These are phyloP conservation scores for Hortaea sp. DNA, from an alignment of 2,329 filamentous ascomycete genomes.

Conservation along the genomic window DNA sequence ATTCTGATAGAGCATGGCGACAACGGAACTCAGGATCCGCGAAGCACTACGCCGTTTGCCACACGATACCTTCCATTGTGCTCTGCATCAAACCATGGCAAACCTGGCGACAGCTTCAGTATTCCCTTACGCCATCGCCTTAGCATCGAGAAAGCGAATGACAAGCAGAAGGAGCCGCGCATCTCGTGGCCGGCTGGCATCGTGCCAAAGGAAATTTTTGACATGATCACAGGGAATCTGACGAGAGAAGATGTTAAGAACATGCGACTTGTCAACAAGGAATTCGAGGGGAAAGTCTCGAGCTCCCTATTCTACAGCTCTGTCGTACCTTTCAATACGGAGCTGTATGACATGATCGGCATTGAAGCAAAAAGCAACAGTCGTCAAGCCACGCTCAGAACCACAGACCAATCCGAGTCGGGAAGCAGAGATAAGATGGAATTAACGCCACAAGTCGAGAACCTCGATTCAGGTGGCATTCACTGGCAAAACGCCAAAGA, in stretches of 20 bases:
- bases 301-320: conserved; percentile 51
- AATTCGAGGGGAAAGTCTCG: conserved; percentile 50
- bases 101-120: conserved; percentile 8
- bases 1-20: conserved; percentile 10
- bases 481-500: conserved; percentile 32
- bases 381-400: conserved; percentile 4
- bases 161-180: not conserved
- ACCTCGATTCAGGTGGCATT: conserved; percentile 7
- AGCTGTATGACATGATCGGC: conserved; percentile 48
- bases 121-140: conserved; percentile 11
- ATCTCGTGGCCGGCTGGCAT: conserved; percentile 29
- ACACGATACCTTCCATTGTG: conserved; percentile 15
- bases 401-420: conserved; percentile 10
- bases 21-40: not conserved
- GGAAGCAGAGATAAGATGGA: not conserved
- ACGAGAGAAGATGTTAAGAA: conserved; percentile 49
- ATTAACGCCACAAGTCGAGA: conserved; percentile 6
- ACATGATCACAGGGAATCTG: conserved; percentile 45
- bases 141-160: conserved; percentile 5
- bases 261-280: conserved; percentile 51
- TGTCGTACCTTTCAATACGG: conserved; percentile 55
- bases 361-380: conserved; percentile 19
- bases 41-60: conserved; percentile 39
- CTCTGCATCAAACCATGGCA: conserved; percentile 2
- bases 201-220: conserved; percentile 54